Conservation (phyloP, 306 rosid species). For the Quercus dentata region DNA sequence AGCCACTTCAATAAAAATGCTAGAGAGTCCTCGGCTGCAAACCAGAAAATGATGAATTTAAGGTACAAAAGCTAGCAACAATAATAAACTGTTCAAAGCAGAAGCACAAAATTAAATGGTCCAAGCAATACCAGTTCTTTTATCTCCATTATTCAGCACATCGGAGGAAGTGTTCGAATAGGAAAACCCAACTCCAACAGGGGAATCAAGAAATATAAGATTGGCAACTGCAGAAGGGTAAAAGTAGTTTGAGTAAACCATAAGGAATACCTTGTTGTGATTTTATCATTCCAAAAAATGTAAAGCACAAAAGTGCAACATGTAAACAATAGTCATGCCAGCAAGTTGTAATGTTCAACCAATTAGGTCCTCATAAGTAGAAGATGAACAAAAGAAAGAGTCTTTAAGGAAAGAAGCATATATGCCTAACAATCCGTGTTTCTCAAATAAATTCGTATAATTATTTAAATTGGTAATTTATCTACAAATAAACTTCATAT, state of each 20-base stretch:
- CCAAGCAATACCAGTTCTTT: slow-evolving; percentile 56
- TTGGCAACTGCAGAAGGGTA: slow-evolving; percentile 68
- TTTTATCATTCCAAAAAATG: background rate
- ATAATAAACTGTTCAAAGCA: background rate
- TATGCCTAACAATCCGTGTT: background rate
- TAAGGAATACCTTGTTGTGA: background rate
- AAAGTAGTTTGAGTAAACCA: background rate
- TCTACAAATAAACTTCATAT: background rate
- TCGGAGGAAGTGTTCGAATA: slow-evolving; percentile 80
- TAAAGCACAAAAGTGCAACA: background rate
- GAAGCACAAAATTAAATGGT: background rate
- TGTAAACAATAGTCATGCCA: background rate
- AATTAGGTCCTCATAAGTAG: background rate
- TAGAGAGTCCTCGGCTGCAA: slow-evolving; percentile 69
- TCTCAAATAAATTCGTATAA: background rate
- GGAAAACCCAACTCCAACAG: slow-evolving; percentile 95
- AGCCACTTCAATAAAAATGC: slow-evolving; percentile 71
- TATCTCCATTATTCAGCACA: slow-evolving; percentile 63
- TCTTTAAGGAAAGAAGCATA: background rate
- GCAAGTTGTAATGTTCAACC: background rate
- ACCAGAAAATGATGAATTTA: slow-evolving; percentile 5
- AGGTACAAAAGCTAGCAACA: slow-evolving; percentile 7
- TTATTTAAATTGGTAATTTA: background rate
- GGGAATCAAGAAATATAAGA: slow-evolving; percentile 74
- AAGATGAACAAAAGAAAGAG: background rate